These are phyloP conservation scores for Xerophyta viscosa DNA, from an alignment of 106 monocot species.

Conservation along the genomic window DNA sequence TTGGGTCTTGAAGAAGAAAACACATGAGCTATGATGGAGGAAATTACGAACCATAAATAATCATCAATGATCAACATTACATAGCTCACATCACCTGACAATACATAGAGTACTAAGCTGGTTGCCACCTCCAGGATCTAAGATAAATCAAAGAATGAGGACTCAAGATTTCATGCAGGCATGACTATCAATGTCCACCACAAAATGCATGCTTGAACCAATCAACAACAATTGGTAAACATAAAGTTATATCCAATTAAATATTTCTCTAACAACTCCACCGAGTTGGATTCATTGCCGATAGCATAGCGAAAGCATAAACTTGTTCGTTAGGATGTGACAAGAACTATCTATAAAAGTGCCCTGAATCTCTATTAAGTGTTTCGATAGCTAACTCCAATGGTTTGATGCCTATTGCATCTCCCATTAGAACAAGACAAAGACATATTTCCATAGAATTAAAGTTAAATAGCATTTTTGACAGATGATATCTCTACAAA, in stretches of 20 bases:
- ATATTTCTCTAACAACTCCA: constrained; percentile 99
- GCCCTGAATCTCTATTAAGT: constrained; percentile 77
- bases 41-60: too few relatives aligned
- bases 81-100: constrained; percentile 93
- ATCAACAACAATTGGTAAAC: too few relatives aligned
- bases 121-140: constrained; percentile 97
- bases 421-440: too few relatives aligned
- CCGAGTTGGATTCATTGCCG: constrained; percentile 96
- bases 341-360: constrained; percentile 87
- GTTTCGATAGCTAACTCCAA: constrained; percentile 89
- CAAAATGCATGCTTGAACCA: too few relatives aligned
- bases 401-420: constrained; percentile 87
- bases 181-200: too few relatives aligned
- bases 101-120: constrained; percentile 85
- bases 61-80: background rate
- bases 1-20: too few relatives aligned
- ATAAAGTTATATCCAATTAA: too few relatives aligned
- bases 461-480: too few relatives aligned
- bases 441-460: too few relatives aligned
- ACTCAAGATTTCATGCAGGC: too few relatives aligned
- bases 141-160: background rate
- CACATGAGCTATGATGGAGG: too few relatives aligned
- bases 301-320: constrained; percentile 87
- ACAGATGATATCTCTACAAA: too few relatives aligned
- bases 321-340: constrained; percentile 72